These are phyloP conservation scores for Phytophthora pistaciae DNA, from an alignment of 352 stramenopile genomes.

Conservation along the genomic window DNA sequence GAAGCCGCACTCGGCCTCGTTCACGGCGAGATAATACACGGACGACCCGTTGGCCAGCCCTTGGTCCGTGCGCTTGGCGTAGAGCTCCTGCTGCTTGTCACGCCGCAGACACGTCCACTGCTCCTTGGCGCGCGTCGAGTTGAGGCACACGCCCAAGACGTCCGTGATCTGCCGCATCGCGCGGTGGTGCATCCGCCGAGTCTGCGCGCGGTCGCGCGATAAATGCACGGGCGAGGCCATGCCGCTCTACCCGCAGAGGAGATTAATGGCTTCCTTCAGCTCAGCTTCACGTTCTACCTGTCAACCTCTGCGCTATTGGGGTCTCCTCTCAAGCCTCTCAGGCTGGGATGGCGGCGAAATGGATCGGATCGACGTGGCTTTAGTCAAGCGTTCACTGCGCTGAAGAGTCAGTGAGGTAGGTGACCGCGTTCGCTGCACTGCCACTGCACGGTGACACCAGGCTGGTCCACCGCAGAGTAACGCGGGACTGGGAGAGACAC, in stretches of 20 bases:
- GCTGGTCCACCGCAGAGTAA: conserved; percentile 6
- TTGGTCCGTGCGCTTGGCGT: conserved; percentile 50
- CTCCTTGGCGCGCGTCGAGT: conserved; percentile 61
- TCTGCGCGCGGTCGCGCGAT: conserved; percentile 60
- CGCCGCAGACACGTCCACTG: conserved; percentile 64
- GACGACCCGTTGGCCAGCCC: conserved; percentile 39
- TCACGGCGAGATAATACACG: conserved; percentile 64
- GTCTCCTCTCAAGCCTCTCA: too few species aligned
- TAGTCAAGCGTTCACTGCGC: too few species aligned
- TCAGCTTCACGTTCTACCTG: too few species aligned
- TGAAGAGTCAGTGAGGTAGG: too few species aligned
- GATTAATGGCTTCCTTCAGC: too few species aligned
- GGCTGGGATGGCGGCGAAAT: too few species aligned
- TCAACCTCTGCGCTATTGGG: too few species aligned
- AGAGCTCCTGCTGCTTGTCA: conserved; percentile 64
- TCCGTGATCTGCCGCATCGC: conserved; percentile 72
- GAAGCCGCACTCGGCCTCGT: conserved; percentile 65
- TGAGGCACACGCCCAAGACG: conserved; percentile 60
- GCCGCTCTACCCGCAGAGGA: background rate
- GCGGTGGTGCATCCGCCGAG: conserved; percentile 65
- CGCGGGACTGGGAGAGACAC: conserved; percentile 21
- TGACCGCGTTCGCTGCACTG: background rate
- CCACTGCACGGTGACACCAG: background rate
- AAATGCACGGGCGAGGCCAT: conserved; percentile 51
- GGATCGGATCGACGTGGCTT: too few species aligned